phyloP scores from a whole-genome alignment of 768 basidiomycete genomes.

The Mycena polygramma region DNA sequence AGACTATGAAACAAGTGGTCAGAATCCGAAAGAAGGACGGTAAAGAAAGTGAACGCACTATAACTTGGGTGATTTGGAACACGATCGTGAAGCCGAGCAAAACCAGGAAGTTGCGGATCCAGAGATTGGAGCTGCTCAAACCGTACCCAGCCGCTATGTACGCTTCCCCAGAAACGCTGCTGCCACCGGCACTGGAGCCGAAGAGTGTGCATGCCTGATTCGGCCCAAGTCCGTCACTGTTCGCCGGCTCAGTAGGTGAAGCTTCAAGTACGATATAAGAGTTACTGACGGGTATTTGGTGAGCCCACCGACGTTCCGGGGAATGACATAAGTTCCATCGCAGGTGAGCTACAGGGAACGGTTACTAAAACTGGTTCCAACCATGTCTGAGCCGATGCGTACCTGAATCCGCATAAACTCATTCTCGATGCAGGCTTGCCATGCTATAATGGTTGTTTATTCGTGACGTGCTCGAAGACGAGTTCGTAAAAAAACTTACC shows the following conservation, averaged over 20 bases:
- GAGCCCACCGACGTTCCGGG: conserved; percentile 70
- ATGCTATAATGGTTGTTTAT: conserved; percentile 56
- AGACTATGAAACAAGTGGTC: conserved; percentile 31
- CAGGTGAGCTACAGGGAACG: conserved; percentile 63
- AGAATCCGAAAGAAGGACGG: neutral
- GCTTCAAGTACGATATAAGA: conserved; percentile 29
- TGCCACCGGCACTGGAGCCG: conserved; percentile 71
- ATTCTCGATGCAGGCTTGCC: conserved; percentile 86
- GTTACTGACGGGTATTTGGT: conserved; percentile 71
- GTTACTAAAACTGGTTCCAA: conserved; percentile 10
- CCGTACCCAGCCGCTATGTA: conserved; percentile 75
- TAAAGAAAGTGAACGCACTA: conserved; percentile 47
- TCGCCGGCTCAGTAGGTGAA: conserved; percentile 37
- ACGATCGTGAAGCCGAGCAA: conserved; percentile 76
- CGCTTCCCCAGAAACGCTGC: conserved; percentile 64
- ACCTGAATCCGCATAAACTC: conserved; percentile 83
- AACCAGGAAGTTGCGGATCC: conserved; percentile 79
- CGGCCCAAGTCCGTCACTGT: conserved; percentile 63
- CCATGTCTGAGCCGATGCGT: conserved; percentile 41
- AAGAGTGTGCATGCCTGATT: conserved; percentile 86
- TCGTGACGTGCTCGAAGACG: neutral
- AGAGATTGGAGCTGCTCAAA: conserved; percentile 64
- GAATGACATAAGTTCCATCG: conserved; percentile 74
- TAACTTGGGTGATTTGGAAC: conserved; percentile 77
- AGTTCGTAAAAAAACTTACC: conserved; percentile 50